phyloP scores from a whole-genome alignment of 2,329 filamentous ascomycete genomes.

The Aspergillus fischeri region DNA sequence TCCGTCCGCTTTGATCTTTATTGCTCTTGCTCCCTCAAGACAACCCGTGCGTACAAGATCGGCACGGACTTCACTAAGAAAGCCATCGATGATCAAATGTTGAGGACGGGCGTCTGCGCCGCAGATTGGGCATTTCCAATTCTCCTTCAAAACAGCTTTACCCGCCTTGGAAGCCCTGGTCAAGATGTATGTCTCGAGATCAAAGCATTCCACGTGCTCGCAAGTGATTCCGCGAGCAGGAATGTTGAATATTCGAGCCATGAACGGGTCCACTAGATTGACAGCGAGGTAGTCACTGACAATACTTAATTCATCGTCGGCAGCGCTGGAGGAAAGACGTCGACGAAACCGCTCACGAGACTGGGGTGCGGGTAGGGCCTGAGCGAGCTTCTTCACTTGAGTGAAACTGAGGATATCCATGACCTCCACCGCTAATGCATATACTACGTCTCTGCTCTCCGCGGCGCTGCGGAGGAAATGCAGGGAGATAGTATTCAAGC shows the following conservation, averaged over 20 bases:
- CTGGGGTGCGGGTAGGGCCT: constrained; percentile 42
- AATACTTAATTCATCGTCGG: constrained; percentile 61
- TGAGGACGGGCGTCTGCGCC: constrained; percentile 69
- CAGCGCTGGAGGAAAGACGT: constrained; percentile 39
- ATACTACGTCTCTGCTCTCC: constrained; percentile 38
- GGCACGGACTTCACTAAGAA: constrained; percentile 60
- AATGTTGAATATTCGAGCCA: constrained; percentile 57
- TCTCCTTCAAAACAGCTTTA: constrained; percentile 42
- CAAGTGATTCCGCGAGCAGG: constrained; percentile 71
- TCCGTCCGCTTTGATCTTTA: constrained; percentile 62
- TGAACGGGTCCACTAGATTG: constrained; percentile 65
- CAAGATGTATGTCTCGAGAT: constrained; percentile 74
- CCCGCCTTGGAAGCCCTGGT: constrained; percentile 53
- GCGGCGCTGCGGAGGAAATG: constrained; percentile 39
- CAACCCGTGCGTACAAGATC: constrained; percentile 49
- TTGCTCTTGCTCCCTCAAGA: constrained; percentile 53
- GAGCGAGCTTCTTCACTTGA: constrained; percentile 35
- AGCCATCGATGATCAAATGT: constrained; percentile 68
- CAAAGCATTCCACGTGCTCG: constrained; percentile 81
- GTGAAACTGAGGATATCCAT: constrained; percentile 52
- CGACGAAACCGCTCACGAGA: constrained; percentile 57
- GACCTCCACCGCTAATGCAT: constrained; percentile 66
- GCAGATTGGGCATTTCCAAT: constrained; percentile 87
- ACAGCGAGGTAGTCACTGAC: constrained; percentile 57
- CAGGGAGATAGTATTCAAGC: constrained; percentile 60